Evolutionary conservation across 768 basidiomycete species (phyloP).

Genomic region (Lactarius hatsudake): DNA sequence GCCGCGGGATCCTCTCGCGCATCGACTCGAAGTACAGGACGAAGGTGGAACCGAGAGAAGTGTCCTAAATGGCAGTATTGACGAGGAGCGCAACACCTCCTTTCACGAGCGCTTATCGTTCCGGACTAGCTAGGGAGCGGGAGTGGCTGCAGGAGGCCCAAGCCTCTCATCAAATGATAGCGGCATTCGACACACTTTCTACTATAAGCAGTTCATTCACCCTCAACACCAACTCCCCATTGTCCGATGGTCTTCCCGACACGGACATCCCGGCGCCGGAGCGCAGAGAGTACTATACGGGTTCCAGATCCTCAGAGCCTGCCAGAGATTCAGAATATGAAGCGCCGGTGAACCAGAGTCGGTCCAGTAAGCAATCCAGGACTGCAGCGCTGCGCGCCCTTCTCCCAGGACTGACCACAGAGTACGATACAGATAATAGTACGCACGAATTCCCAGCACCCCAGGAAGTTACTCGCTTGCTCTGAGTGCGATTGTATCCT

Average conservation of each 20-base stretch:
- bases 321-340: conserved; percentile 17
- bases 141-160: conserved; percentile 19
- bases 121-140: neutral
- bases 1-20: neutral
- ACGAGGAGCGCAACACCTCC: neutral
- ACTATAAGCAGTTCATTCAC: conserved; percentile 17
- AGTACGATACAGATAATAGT: conserved; percentile 35
- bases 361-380: neutral
- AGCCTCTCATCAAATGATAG: neutral
- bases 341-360: neutral
- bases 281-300: conserved; percentile 11
- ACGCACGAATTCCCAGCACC: conserved; percentile 49
- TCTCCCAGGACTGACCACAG: conserved; percentile 1
- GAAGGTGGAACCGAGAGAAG: neutral
- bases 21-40: neutral
- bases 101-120: conserved; percentile 2
- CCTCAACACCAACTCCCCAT: conserved; percentile 17
- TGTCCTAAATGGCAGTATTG: neutral
- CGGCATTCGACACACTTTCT: conserved; percentile 5
- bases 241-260: conserved; percentile 14
- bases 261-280: neutral
- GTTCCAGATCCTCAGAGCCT: conserved; percentile 3
- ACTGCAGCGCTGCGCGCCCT: neutral
- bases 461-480: conserved; percentile 74
- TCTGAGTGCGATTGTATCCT: conserved; percentile 74